Evolutionary conservation across 345 rosid species (phyloP).

Genomic region (Aquilaria yunnanensis): DNA sequence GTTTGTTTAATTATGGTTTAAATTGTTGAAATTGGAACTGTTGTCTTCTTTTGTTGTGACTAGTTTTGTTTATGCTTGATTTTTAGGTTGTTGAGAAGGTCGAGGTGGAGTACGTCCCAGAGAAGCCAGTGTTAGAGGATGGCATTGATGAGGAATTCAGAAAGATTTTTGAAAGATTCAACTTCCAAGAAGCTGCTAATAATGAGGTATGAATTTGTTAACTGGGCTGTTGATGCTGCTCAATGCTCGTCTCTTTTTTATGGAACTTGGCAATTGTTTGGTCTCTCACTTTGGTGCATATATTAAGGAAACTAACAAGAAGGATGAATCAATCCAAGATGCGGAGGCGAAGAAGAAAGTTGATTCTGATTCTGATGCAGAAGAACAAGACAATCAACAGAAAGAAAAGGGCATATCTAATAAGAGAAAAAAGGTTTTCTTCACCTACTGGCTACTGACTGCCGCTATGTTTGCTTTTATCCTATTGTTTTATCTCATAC

Average conservation of each 20-base stretch:
- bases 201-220: slow-evolving; percentile 43
- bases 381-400: slow-evolving; percentile 57
- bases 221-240: too few relatives aligned
- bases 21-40: not conserved
- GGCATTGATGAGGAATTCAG: slow-evolving; percentile 76
- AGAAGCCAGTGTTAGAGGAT: slow-evolving; percentile 76
- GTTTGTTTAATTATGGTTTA: not conserved
- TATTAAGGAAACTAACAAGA: slow-evolving; percentile 54
- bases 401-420: slow-evolving; percentile 85
- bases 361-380: slow-evolving; percentile 78
- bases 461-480: not conserved
- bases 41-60: not conserved
- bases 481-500: not conserved
- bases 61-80: not conserved
- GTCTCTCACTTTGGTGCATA: not conserved
- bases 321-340: slow-evolving; percentile 57
- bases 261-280: too few relatives aligned
- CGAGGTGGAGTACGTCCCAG: slow-evolving; percentile 84
- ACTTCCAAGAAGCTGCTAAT: slow-evolving; percentile 42
- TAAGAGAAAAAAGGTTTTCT: slow-evolving; percentile 43
- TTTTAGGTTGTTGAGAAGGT: slow-evolving; percentile 61
- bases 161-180: slow-evolving; percentile 79
- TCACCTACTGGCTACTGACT: not conserved
- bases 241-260: too few relatives aligned
- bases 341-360: slow-evolving; percentile 52